A percentile compares a stretch with the other conserved stretches of the same genome.
These are phyloP conservation scores for Corinectria fuckeliana DNA, from an alignment of 2,329 filamentous ascomycete species.

Conservation along the genomic window DNA sequence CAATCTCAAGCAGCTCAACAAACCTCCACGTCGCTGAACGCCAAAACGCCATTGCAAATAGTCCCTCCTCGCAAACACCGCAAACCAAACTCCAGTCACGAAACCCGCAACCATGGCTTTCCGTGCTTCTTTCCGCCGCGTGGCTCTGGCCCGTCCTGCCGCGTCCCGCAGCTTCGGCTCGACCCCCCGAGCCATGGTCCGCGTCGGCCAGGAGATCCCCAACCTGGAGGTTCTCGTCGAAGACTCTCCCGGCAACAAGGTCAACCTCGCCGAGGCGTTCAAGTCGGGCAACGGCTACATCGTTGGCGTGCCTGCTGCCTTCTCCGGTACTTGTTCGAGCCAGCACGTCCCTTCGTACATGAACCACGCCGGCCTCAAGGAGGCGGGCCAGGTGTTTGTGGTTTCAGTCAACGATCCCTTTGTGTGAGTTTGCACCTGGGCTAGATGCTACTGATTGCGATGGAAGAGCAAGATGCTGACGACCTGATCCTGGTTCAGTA, in stretches of 20 bases:
- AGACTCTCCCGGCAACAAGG: conserved; percentile 87
- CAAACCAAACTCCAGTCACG: conserved; percentile 3
- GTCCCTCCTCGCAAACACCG: conserved; percentile 6
- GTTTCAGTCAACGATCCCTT: conserved; percentile 94
- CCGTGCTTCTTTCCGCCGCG: conserved; percentile 44
- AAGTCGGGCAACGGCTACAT: conserved; percentile 76
- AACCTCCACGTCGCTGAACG: neutral
- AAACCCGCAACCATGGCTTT: conserved; percentile 45
- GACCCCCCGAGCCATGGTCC: conserved; percentile 68
- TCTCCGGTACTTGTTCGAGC: conserved; percentile 64
- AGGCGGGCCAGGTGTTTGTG: conserved; percentile 85
- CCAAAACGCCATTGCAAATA: conserved; percentile 22
- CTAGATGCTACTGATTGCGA: neutral
- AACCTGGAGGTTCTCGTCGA: conserved; percentile 79
- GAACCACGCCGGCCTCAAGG: conserved; percentile 76
- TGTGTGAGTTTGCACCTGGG: conserved; percentile 66
- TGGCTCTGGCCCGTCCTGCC: conserved; percentile 41
- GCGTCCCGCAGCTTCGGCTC: conserved; percentile 64
- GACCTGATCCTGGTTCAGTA: conserved; percentile 56
- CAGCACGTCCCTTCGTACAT: conserved; percentile 87
- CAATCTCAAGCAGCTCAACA: conserved; percentile 5
- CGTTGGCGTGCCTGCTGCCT: conserved; percentile 84
- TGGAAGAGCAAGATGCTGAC: conserved; percentile 6
- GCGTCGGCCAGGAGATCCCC: conserved; percentile 81
- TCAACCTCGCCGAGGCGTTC: conserved; percentile 84